These are phyloP conservation scores for Metarhizium robertsii DNA, from an alignment of 2,329 filamentous ascomycete species.

Conservation along the genomic window DNA sequence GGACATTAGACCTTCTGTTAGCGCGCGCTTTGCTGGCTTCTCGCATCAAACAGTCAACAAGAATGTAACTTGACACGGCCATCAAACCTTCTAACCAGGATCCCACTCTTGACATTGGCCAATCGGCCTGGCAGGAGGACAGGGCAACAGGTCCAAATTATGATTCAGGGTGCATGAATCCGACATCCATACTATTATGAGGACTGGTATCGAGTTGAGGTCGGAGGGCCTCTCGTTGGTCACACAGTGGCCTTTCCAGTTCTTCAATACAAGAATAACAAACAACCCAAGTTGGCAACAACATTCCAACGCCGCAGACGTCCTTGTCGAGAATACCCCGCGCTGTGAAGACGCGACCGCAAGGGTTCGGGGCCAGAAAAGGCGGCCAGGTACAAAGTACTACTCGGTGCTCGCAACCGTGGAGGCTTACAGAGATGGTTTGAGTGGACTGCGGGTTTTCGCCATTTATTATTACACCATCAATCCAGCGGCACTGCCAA, in stretches of 20 bases:
- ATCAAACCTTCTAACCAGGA: not conserved
- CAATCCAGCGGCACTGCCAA: conserved; percentile 49
- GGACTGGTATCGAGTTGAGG: no score
- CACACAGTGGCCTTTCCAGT: no score
- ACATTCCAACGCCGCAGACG: conserved; percentile 4
- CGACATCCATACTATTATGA: not conserved
- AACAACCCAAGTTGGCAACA: not conserved
- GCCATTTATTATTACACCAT: conserved; percentile 12
- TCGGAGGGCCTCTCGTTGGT: no score
- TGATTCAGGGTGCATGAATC: not conserved
- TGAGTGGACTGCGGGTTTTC: conserved; percentile 5
- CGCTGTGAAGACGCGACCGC: conserved; percentile 3
- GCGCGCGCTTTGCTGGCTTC: not conserved
- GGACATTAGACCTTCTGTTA: not conserved
- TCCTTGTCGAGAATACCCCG: conserved; percentile 1
- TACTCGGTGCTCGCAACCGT: conserved; percentile 1
- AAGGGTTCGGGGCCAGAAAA: conserved; percentile 6
- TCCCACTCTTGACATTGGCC: not conserved
- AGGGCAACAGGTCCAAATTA: not conserved
- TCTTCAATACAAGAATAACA: not conserved
- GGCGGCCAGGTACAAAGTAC: conserved; percentile 5
- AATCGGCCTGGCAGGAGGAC: not conserved
- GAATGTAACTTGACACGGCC: not conserved
- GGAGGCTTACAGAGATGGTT: not conserved
- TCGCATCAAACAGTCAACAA: not conserved